Evolutionary conservation across 164 flowering plant species (phyloP).

Genomic region (Stephania japonica): DNA sequence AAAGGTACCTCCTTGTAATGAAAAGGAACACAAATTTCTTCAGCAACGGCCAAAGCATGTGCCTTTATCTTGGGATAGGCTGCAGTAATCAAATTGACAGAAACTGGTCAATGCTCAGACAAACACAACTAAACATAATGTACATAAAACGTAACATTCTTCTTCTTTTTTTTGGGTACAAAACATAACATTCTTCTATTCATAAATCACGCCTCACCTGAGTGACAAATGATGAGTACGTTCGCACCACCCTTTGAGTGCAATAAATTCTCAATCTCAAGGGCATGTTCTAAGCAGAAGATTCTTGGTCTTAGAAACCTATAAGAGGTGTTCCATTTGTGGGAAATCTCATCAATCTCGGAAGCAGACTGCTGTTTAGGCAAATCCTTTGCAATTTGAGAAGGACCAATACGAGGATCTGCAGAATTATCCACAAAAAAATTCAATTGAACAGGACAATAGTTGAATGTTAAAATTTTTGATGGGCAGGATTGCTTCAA

Average conservation of each 20-base stretch:
- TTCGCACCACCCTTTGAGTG: slow-evolving; percentile 75
- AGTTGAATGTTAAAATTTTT: not conserved
- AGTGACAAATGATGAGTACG: slow-evolving; percentile 83
- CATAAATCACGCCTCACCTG: slow-evolving; percentile 42
- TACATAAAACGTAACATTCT: too few relatives aligned
- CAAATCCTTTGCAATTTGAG: slow-evolving; percentile 12
- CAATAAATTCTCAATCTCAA: slow-evolving; percentile 59
- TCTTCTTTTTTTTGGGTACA: too few relatives aligned
- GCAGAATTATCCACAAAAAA: not conserved
- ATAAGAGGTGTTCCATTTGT: slow-evolving; percentile 39
- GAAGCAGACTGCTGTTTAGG: slow-evolving; percentile 10
- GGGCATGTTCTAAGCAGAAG: slow-evolving; percentile 93
- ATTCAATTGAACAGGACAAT: not conserved
- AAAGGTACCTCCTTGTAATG: slow-evolving; percentile 44
- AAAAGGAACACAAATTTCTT: slow-evolving; percentile 48
- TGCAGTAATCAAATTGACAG: slow-evolving; percentile 24
- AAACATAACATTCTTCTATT: too few relatives aligned
- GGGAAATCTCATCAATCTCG: slow-evolving; percentile 9
- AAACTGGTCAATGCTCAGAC: not conserved
- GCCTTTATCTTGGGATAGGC: slow-evolving; percentile 83
- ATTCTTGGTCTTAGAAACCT: slow-evolving; percentile 63
- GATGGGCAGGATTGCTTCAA: not conserved
- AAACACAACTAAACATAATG: not conserved
- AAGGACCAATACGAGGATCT: not conserved
- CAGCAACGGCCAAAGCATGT: slow-evolving; percentile 56